phyloP scores from a whole-genome alignment of 345 rosid genomes.

The Brassica rapa region DNA sequence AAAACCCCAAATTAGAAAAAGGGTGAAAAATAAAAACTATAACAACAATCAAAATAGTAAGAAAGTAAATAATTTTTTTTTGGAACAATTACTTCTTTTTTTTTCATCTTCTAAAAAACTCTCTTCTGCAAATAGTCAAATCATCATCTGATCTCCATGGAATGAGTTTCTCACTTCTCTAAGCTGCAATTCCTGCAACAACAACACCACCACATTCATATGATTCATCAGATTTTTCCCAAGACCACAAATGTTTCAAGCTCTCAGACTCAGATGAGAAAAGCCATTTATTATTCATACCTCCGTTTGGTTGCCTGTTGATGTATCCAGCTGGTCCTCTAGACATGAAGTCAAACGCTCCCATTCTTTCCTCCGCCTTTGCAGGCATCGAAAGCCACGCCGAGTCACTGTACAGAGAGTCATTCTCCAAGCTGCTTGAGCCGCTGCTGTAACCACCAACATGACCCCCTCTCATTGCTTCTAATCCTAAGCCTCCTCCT shows the following conservation, averaged over 20 bases:
- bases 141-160: slow-evolving; percentile 35
- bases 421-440: slow-evolving; percentile 36
- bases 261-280: not conserved
- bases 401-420: slow-evolving; percentile 41
- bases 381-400: slow-evolving; percentile 35
- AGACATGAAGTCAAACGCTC: slow-evolving; percentile 44
- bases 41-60: slow-evolving; percentile 41
- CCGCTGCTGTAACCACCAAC: slow-evolving; percentile 35
- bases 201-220: slow-evolving; percentile 5
- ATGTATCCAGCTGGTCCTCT: slow-evolving; percentile 43
- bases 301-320: slow-evolving; percentile 42
- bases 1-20: slow-evolving; percentile 40
- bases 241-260: not conserved
- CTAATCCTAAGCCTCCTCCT: slow-evolving; percentile 40
- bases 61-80: slow-evolving; percentile 20
- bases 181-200: slow-evolving; percentile 44
- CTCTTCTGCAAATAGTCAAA: slow-evolving; percentile 33
- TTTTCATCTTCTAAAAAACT: slow-evolving; percentile 41
- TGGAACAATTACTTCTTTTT: not conserved
- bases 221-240: not conserved
- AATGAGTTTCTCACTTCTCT: slow-evolving; percentile 32
- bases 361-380: slow-evolving; percentile 40
- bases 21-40: slow-evolving; percentile 35
- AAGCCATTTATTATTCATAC: slow-evolving; percentile 7
- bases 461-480: slow-evolving; percentile 36